A percentile compares a stretch with the other conserved stretches of the same genome.
phyloP scores from a whole-genome alignment of 345 rosid genomes.

The Eutrema yunnanense region DNA sequence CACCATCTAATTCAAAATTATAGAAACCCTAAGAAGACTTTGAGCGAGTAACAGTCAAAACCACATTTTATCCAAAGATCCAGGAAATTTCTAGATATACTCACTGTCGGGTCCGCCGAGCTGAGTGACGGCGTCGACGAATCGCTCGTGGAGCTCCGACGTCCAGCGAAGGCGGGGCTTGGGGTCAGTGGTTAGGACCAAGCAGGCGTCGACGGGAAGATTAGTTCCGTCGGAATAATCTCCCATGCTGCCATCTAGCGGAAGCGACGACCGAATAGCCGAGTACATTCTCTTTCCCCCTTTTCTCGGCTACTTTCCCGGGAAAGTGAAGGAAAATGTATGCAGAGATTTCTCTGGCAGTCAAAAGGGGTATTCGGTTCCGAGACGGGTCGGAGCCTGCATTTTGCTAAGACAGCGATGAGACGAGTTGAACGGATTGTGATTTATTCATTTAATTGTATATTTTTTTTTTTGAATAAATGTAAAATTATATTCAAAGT shows the following conservation, averaged over 20 bases:
- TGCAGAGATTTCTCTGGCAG: not conserved
- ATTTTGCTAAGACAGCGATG: not conserved
- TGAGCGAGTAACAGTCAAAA: not conserved
- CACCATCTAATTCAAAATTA: not conserved
- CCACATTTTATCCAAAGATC: constrained; percentile 2
- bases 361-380: not conserved
- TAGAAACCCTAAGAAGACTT: not conserved
- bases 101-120: constrained; percentile 97
- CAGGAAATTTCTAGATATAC: constrained; percentile 1
- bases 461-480: too few species aligned
- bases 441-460: too few species aligned
- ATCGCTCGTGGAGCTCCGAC: constrained; percentile 88
- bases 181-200: constrained; percentile 88
- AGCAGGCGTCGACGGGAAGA: constrained; percentile 64
- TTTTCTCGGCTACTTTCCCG: constrained; percentile 3
- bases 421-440: not conserved
- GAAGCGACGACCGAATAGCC: constrained; percentile 68
- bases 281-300: constrained; percentile 40
- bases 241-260: constrained; percentile 46
- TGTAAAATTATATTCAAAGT: too few species aligned
- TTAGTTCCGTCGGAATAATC: constrained; percentile 57
- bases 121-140: constrained; percentile 84
- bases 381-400: not conserved
- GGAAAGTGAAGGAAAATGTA: constrained; percentile 15
- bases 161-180: constrained; percentile 99